Evolutionary conservation across 2,329 filamentous ascomycete species (phyloP).

Genomic region (Canariomyces notabilis): DNA sequence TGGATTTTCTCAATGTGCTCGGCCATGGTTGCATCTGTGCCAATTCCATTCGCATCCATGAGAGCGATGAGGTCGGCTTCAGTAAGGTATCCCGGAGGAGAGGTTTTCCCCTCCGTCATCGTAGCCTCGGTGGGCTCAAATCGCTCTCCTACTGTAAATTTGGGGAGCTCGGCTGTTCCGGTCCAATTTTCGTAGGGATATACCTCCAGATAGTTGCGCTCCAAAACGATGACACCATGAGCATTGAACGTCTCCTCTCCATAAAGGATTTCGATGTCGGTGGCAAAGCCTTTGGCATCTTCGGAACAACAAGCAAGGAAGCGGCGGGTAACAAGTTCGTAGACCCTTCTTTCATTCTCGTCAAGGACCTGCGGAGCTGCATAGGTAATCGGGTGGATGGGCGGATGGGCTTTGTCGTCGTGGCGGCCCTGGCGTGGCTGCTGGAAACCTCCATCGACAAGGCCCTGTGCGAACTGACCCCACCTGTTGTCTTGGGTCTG

Average conservation of each 20-base stretch:
- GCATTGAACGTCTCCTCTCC: constrained; percentile 78
- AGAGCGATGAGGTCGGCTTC: constrained; percentile 92
- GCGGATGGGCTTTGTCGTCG: constrained; percentile 95
- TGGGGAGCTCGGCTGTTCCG: constrained; percentile 74
- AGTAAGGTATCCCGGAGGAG: constrained; percentile 78
- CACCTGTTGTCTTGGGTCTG: constrained; percentile 72
- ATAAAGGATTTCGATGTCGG: constrained; percentile 78
- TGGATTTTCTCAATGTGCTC: constrained; percentile 98
- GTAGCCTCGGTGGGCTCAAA: constrained; percentile 87
- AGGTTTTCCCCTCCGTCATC: constrained; percentile 87
- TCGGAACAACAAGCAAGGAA: constrained; percentile 96
- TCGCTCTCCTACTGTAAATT: constrained; percentile 70
- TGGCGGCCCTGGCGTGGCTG: constrained; percentile 78
- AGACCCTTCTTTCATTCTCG: constrained; percentile 69
- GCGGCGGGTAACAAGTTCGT: constrained; percentile 86
- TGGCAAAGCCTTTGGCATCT: constrained; percentile 81
- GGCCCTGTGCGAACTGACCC: constrained; percentile 72
- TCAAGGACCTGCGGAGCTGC: constrained; percentile 60
- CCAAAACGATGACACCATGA: constrained; percentile 76
- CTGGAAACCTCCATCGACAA: constrained; percentile 71
- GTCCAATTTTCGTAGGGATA: constrained; percentile 97
- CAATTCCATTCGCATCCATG: constrained; percentile 98
- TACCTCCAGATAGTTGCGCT: constrained; percentile 90
- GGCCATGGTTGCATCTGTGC: constrained; percentile 97
- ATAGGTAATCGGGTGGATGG: constrained; percentile 93